A percentile compares a stretch with the other conserved stretches of the same genome.
These are phyloP conservation scores for Apiotrichum domesticum DNA, from an alignment of 1,284 basidiomycete species.

Conservation along the genomic window DNA sequence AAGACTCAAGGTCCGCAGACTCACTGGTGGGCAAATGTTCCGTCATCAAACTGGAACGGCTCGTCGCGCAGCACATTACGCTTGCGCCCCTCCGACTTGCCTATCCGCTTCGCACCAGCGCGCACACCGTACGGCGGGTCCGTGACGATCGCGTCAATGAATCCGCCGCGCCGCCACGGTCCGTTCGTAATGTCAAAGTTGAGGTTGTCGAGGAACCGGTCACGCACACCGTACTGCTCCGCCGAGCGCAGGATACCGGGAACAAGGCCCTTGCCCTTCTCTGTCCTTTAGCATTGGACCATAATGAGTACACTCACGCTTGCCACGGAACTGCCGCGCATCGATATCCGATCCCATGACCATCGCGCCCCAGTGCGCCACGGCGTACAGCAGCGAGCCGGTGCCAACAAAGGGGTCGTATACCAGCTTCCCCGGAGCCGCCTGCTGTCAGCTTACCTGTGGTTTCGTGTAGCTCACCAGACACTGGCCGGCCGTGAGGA, in stretches of 20 bases:
- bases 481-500: slow-evolving; percentile 94
- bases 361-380: slow-evolving; percentile 78
- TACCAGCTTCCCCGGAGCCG: slow-evolving; percentile 77
- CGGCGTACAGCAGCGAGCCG: slow-evolving; percentile 84
- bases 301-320: slow-evolving; percentile 48
- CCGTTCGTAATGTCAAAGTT: slow-evolving; percentile 86
- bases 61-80: slow-evolving; percentile 37
- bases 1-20: slow-evolving; percentile 11
- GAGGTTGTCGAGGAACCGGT: slow-evolving; percentile 72
- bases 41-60: slow-evolving; percentile 41
- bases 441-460: slow-evolving; percentile 49
- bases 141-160: slow-evolving; percentile 92
- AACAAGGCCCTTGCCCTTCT: slow-evolving; percentile 39
- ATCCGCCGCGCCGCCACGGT: slow-evolving; percentile 77
- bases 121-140: slow-evolving; percentile 94
- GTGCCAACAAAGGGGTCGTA: slow-evolving; percentile 98
- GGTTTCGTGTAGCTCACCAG: slow-evolving; percentile 51
- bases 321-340: slow-evolving; percentile 91
- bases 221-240: slow-evolving; percentile 71
- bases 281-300: slow-evolving; percentile 24
- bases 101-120: slow-evolving; percentile 91
- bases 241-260: slow-evolving; percentile 76
- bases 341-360: slow-evolving; percentile 95
- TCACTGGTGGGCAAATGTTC: slow-evolving; percentile 43
- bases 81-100: slow-evolving; percentile 53